phyloP scores from a whole-genome alignment of 2,329 filamentous ascomycete genomes.

The Neospermospora avenae region DNA sequence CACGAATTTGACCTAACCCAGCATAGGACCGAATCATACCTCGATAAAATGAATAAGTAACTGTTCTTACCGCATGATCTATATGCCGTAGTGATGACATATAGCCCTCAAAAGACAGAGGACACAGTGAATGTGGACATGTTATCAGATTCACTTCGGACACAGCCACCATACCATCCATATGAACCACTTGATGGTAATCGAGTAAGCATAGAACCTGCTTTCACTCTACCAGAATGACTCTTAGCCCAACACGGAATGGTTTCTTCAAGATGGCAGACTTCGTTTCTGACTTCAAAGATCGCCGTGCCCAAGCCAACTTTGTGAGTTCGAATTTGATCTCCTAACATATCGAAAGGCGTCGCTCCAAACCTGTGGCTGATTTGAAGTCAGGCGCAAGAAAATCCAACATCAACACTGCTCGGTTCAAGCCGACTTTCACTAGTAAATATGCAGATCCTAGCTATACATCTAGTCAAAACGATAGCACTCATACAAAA shows the following conservation, averaged over 20 bases:
- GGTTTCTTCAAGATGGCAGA: background rate
- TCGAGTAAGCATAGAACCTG: background rate
- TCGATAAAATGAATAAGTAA: background rate
- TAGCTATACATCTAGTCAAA: background rate
- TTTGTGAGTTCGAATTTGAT: no score
- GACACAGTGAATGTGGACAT: background rate
- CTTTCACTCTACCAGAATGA: background rate
- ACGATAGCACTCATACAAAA: no score
- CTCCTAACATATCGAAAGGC: background rate
- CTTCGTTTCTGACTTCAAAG: background rate
- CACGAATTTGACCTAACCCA: background rate
- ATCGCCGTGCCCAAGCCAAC: background rate
- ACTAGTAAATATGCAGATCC: background rate
- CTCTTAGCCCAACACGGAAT: background rate
- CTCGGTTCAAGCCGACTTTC: background rate
- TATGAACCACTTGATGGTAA: background rate
- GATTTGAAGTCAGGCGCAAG: background rate
- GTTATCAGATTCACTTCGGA: background rate
- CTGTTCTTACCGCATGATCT: background rate
- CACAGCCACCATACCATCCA: background rate
- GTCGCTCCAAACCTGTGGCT: background rate
- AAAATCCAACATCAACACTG: background rate
- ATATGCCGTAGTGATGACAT: background rate
- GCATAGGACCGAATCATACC: background rate
- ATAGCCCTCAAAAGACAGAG: background rate